phyloP scores from a whole-genome alignment of 164 flowering plant genomes.

The Vitis rotundifolia region DNA sequence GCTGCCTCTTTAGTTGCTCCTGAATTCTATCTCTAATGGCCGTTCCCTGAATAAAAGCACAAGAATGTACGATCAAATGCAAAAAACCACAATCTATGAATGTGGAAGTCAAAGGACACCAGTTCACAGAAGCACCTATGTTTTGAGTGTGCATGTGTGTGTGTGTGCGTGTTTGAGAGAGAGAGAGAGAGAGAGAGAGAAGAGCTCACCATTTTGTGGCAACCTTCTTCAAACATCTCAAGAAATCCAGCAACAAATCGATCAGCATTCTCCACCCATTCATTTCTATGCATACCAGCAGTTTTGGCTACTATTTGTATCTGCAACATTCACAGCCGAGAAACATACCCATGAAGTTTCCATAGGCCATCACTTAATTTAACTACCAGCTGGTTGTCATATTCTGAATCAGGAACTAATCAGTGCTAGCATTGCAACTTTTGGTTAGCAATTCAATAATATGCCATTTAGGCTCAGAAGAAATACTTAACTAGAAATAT shows the following conservation, averaged over 20 bases:
- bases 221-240: constrained; percentile 88
- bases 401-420: no score
- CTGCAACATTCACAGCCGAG: constrained; percentile 22
- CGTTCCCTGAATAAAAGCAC: constrained; percentile 46
- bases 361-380: no score
- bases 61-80: neutral
- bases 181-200: no score
- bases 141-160: neutral
- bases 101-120: no score
- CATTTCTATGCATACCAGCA: constrained; percentile 60
- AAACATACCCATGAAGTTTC: no score
- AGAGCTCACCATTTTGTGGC: constrained; percentile 73
- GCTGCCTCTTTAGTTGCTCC: constrained; percentile 44
- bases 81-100: neutral
- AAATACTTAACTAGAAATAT: no score
- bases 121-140: no score
- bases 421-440: no score
- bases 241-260: constrained; percentile 80
- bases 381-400: no score
- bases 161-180: no score
- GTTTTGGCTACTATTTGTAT: constrained; percentile 75
- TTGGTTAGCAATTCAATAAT: no score
- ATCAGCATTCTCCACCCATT: constrained; percentile 86
- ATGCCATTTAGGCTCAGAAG: no score
- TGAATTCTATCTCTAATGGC: constrained; percentile 66